These are phyloP conservation scores for Pyrenochaeta sp. DNA, from an alignment of 2,329 filamentous ascomycete species.

Conservation along the genomic window DNA sequence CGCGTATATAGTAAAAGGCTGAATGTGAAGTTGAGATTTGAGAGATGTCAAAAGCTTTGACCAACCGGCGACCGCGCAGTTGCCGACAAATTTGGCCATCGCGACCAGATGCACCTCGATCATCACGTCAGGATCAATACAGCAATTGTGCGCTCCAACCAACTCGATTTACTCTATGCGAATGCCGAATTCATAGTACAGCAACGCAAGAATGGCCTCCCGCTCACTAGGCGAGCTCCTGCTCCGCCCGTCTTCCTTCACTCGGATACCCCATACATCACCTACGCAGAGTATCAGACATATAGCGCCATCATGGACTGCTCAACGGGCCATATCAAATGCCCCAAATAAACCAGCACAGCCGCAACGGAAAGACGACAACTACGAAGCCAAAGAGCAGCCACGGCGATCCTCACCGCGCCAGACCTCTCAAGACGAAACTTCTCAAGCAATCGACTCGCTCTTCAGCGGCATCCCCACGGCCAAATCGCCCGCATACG, in stretches of 20 bases:
- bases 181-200: too few relatives aligned
- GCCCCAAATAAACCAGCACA: conserved; percentile 16
- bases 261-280: conserved; percentile 24
- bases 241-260: conserved; percentile 39
- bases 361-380: conserved; percentile 13
- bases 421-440: conserved; percentile 10
- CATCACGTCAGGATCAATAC: not conserved
- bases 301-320: conserved; percentile 22
- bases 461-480: conserved; percentile 27
- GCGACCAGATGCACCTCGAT: conserved; percentile 17
- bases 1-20: conserved; percentile 13
- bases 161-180: too few relatives aligned
- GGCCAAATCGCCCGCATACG: conserved; percentile 3
- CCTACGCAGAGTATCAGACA: conserved; percentile 7
- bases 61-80: conserved; percentile 9
- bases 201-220: conserved; percentile 32
- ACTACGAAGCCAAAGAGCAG: conserved; percentile 4
- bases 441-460: conserved; percentile 32
- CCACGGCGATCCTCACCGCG: not conserved
- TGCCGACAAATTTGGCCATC: conserved; percentile 34
- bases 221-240: conserved; percentile 42
- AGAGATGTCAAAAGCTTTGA: conserved; percentile 20
- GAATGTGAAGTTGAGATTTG: conserved; percentile 20
- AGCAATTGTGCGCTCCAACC: not conserved
- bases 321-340: conserved; percentile 19